Evolutionary conservation across 225 moss, liverwort and hornwort species (phyloP).

Genomic region (Pseudisothecium myosuroides): DNA sequence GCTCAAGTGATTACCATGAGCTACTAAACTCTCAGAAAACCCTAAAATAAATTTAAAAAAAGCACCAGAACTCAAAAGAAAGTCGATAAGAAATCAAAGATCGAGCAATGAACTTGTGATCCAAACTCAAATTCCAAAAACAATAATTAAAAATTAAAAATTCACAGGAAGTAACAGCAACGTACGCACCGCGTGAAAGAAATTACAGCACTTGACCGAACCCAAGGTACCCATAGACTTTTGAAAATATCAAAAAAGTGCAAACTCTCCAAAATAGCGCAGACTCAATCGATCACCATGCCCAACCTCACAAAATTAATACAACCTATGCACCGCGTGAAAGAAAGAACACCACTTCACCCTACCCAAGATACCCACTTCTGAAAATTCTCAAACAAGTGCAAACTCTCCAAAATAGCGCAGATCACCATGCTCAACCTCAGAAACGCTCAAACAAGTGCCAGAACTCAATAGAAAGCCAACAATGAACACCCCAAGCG

Average conservation of each 20-base stretch:
- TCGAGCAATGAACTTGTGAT: neutral
- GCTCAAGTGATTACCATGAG: neutral
- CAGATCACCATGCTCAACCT: neutral
- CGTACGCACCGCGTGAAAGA: neutral
- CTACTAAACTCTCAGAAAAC: neutral
- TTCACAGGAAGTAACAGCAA: neutral
- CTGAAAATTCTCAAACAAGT: neutral
- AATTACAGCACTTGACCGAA: neutral
- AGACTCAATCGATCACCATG: neutral
- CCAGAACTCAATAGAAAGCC: neutral
- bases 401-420: neutral
- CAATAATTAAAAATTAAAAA: neutral
- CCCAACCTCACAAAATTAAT: neutral
- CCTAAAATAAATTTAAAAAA: neutral
- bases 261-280: neutral
- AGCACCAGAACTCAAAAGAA: neutral
- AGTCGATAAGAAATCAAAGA: neutral
- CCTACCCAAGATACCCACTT: neutral
- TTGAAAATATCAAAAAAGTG: neutral
- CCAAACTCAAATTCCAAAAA: neutral
- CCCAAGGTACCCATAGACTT: neutral
- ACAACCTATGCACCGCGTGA: neutral
- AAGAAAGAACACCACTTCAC: neutral
- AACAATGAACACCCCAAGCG: neutral
- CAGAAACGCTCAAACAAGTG: neutral